Evolutionary conservation across 495 filamentous ascomycete species (phyloP).

Genomic region (Stereocaulon alpinum): DNA sequence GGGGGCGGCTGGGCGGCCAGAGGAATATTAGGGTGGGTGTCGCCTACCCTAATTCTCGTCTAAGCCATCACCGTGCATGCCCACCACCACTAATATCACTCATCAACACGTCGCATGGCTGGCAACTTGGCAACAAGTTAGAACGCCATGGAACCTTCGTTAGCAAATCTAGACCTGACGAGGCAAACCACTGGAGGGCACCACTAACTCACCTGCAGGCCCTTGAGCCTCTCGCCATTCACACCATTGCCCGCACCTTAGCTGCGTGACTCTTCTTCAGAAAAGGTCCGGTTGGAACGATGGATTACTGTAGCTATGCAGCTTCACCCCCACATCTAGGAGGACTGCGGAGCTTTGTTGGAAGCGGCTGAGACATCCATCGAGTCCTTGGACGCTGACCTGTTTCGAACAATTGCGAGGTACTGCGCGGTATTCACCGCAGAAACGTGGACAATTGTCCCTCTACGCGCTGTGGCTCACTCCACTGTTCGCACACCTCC

Average conservation of each 20-base stretch:
- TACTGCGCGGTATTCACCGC: not conserved
- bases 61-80: too few species aligned
- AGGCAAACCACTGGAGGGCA: not conserved
- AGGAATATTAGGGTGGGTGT: not conserved
- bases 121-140: not conserved
- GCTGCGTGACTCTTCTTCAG: not conserved
- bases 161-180: not conserved
- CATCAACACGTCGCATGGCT: slow-evolving; percentile 2
- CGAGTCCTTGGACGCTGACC: not conserved
- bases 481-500: not conserved
- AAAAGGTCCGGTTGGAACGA: not conserved
- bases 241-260: not conserved
- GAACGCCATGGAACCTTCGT: not conserved
- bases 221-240: not conserved
- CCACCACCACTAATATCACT: not conserved
- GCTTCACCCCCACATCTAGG: not conserved
- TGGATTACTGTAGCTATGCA: not conserved
- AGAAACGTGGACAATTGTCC: not conserved
- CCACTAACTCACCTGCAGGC: not conserved
- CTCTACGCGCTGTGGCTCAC: not conserved
- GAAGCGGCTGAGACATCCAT: not conserved
- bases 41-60: not conserved
- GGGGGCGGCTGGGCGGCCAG: not conserved
- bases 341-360: not conserved
- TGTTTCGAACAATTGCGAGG: not conserved